Evolutionary conservation across 2,329 filamentous ascomycete species (phyloP), one percentile per base, ranked within the genome.

Genomic region (Beauveria asiatica): DNA sequence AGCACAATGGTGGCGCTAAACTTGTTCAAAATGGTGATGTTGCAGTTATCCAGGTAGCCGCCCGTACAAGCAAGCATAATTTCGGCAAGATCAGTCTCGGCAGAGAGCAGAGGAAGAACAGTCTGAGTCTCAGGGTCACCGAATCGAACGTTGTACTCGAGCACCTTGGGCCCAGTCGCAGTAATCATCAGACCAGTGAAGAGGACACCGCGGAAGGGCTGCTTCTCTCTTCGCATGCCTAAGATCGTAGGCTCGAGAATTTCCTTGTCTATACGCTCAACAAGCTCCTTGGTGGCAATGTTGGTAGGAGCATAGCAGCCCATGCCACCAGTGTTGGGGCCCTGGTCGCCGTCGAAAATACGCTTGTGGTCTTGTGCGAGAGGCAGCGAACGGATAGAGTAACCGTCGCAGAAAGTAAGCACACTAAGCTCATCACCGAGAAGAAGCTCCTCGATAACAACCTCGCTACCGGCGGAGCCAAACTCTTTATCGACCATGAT

Each of bases 361-460:
- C 92, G 85, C 82, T 99, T 97, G 79, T 99, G 94, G 73, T 97
- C 94, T 74, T 99, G 94, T 1, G 93, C 93, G 1, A 94, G 88
- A 5, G 93, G 93, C 10, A 97, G 80, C 9, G 88, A 91, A 70
- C 84, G 83, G 71, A 96, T 89, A 1, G 87, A 88, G 70, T 89
- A 88, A 56, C 94, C 94, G 70, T 99, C 94, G 69, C 87, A 90
- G 76, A 99, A 96, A 37, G 88, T 91, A 53, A 99, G 79, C 64
- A 99, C 89, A 70, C 89, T 94, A 63, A 97, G 80, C 75, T 99
- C 94, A 65, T 97, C 91, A 49, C 94, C 94, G 62, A 90, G 84
- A 39, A 99, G 78, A 66, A 89, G 94, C 74, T 99, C 93, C 73
- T 99, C 94, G 64, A 99, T 92, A 48, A 99, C 93, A 21, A 99